These are phyloP conservation scores for Globisporangium rhizosaccharum DNA, from an alignment of 352 stramenopile genomes.

Conservation along the genomic window DNA sequence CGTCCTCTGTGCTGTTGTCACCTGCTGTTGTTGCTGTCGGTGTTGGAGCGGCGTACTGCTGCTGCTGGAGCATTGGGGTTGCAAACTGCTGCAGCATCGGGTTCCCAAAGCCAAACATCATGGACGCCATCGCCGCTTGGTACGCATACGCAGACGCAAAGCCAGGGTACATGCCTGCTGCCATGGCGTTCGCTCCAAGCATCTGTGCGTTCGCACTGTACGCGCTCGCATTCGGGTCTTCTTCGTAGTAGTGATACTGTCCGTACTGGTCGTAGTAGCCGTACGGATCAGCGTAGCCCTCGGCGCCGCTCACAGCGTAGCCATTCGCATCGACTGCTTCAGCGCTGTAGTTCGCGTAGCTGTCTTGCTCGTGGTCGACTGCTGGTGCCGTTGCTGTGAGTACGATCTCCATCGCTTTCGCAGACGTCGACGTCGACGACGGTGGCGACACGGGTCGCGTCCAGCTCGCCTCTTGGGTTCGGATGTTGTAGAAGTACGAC, in stretches of 20 bases:
- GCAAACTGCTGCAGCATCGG: constrained; percentile 27
- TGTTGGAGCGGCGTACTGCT: constrained; percentile 14
- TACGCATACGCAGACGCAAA: constrained; percentile 58
- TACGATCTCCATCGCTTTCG: constrained; percentile 33
- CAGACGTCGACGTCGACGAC: constrained; percentile 19
- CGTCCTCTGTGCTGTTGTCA: background rate
- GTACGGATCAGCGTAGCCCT: constrained; percentile 65
- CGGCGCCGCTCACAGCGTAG: constrained; percentile 3
- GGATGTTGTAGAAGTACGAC: constrained; percentile 88
- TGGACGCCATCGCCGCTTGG: constrained; percentile 53
- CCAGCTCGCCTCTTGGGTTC: constrained; percentile 85
- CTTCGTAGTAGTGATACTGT: constrained; percentile 82
- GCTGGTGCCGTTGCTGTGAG: constrained; percentile 21
- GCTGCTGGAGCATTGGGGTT: constrained; percentile 10
- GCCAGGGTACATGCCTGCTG: constrained; percentile 39
- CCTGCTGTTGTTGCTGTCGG: background rate
- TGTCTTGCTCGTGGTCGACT: constrained; percentile 41
- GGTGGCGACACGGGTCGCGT: constrained; percentile 47
- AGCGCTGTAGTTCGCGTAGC: constrained; percentile 25
- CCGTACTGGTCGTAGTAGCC: constrained; percentile 79
- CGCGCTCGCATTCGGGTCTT: constrained; percentile 8
- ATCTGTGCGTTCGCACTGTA: constrained; percentile 9
- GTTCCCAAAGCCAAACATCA: constrained; percentile 46
- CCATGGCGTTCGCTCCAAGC: constrained; percentile 18
- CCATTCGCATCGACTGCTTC: constrained; percentile 1